phyloP scores from a whole-genome alignment of 2,329 filamentous ascomycete genomes.

The Verticillium tricorpus region DNA sequence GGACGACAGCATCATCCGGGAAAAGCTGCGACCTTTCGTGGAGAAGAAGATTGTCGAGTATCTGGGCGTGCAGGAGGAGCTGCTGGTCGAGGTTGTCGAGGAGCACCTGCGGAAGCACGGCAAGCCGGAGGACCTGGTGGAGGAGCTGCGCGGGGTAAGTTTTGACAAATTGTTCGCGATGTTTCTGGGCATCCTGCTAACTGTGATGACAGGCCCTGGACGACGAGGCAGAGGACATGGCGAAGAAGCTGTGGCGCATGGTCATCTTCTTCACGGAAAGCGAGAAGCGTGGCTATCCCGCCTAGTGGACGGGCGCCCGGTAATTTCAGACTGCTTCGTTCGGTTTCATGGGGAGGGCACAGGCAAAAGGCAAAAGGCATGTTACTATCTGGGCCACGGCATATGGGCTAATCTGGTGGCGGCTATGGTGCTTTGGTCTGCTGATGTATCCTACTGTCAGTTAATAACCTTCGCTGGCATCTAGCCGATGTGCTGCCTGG shows the following conservation, averaged over 20 bases:
- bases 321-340: background rate
- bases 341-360: background rate
- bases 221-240: slow-evolving; percentile 88
- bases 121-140: slow-evolving; percentile 73
- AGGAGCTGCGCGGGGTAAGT: slow-evolving; percentile 78
- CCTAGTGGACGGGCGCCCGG: slow-evolving; percentile 32
- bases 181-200: slow-evolving; percentile 19
- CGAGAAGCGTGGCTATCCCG: slow-evolving; percentile 81
- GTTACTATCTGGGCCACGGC: background rate
- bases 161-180: slow-evolving; percentile 1
- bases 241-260: slow-evolving; percentile 98
- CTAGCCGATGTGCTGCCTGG: too few relatives aligned
- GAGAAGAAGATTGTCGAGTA: slow-evolving; percentile 98
- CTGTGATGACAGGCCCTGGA: slow-evolving; percentile 64
- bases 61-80: slow-evolving; percentile 91
- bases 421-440: background rate
- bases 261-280: slow-evolving; percentile 96
- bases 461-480: background rate
- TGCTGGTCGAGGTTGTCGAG: slow-evolving; percentile 89
- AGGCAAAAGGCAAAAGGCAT: background rate
- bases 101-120: slow-evolving; percentile 75
- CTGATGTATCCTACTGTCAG: background rate
- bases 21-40: slow-evolving; percentile 89
- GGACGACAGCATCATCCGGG: slow-evolving; percentile 72
- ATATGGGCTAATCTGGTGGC: background rate